Percentiles rank a stretch among this genome's conserved stretches.
Conservation (phyloP, 2,329 filamentous ascomycete genomes). For the Verticillium klebahnii region DNA sequence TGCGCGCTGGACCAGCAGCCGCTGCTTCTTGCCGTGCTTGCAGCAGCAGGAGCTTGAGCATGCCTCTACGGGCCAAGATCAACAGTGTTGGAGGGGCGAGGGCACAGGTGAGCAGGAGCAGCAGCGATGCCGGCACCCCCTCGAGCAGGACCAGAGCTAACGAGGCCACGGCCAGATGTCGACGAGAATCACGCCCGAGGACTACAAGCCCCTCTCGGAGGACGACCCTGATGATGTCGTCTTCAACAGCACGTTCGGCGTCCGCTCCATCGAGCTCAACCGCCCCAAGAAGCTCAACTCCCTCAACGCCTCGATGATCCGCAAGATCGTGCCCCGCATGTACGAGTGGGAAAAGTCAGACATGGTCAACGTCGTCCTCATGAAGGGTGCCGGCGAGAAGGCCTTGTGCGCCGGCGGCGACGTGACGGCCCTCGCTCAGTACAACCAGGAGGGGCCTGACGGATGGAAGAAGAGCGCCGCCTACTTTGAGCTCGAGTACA, state of each 20-base stretch:
- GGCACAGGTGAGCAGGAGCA: slow-evolving; percentile 10
- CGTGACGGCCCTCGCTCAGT: slow-evolving; percentile 70
- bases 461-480: slow-evolving; percentile 72
- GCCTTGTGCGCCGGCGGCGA: slow-evolving; percentile 94
- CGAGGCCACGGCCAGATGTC: slow-evolving; percentile 26
- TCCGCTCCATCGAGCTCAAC: slow-evolving; percentile 92
- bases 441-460: slow-evolving; percentile 62
- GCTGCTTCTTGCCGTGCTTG: slow-evolving; percentile 28
- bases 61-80: slow-evolving; percentile 80
- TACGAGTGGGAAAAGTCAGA: slow-evolving; percentile 94
- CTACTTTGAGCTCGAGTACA: slow-evolving; percentile 94
- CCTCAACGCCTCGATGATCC: slow-evolving; percentile 88
- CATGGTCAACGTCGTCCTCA: slow-evolving; percentile 84
- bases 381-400: slow-evolving; percentile 82
- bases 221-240: slow-evolving; percentile 89
- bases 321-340: slow-evolving; percentile 86
- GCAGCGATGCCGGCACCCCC: background rate
- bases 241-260: slow-evolving; percentile 83
- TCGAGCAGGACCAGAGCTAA: background rate
- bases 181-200: slow-evolving; percentile 17
- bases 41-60: slow-evolving; percentile 43
- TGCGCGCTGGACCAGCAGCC: slow-evolving; percentile 44
- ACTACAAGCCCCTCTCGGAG: slow-evolving; percentile 51
- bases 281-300: slow-evolving; percentile 88
- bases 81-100: slow-evolving; percentile 32